A percentile compares a stretch with the other conserved stretches of the same genome.
Evolutionary conservation across 2,329 filamentous ascomycete genomes (phyloP).

Genomic region (Cordyceps cateniannulata): DNA sequence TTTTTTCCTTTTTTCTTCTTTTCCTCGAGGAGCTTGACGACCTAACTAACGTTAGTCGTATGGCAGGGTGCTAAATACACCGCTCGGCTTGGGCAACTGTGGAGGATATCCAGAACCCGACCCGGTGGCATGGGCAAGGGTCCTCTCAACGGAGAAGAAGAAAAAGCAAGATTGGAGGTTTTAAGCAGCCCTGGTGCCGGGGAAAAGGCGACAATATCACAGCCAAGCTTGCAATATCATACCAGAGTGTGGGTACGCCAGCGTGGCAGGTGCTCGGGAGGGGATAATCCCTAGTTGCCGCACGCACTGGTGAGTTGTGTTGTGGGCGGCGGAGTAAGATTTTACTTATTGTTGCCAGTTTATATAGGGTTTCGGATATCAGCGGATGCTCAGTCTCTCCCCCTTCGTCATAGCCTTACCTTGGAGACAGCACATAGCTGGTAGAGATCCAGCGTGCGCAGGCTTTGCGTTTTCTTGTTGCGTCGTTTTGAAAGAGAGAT

Average conservation of each 20-base stretch:
- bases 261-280: neutral
- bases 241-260: conserved; percentile 5
- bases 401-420: neutral
- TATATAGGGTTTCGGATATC: neutral
- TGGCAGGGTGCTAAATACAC: neutral
- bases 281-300: neutral
- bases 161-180: neutral
- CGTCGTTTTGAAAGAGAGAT: neutral
- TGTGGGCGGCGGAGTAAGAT: neutral
- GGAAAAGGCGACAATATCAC: neutral
- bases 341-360: neutral
- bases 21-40: neutral
- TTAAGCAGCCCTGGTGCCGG: neutral
- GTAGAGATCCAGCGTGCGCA: too few relatives aligned
- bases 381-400: neutral
- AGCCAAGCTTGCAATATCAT: neutral
- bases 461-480: too few relatives aligned
- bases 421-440: neutral
- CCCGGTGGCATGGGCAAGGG: neutral
- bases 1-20: neutral
- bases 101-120: neutral
- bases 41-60: neutral
- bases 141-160: neutral
- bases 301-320: neutral
- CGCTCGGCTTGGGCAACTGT: neutral